Conservation (phyloP, 805 yeast species). For the Pichia manshurica region DNA sequence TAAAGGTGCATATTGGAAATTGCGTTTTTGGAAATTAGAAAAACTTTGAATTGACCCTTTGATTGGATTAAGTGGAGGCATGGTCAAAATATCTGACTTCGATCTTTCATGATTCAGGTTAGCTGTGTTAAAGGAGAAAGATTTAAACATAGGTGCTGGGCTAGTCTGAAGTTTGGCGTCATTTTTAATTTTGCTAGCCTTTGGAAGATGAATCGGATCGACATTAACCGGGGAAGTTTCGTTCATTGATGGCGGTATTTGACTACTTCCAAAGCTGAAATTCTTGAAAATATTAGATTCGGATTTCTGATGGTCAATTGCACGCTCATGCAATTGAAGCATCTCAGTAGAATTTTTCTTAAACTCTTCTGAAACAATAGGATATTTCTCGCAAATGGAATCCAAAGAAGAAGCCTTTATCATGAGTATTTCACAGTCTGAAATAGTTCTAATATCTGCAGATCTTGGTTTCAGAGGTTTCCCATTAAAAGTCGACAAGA, state of each 20-base stretch:
- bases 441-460: conserved; percentile 60
- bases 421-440: conserved; percentile 54
- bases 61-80: conserved; percentile 26
- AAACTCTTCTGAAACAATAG: conserved; percentile 54
- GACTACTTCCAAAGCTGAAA: too few relatives aligned
- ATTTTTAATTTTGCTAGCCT: neutral
- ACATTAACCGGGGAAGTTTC: too few relatives aligned
- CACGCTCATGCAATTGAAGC: too few relatives aligned
- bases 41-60: conserved; percentile 26
- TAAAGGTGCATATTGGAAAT: conserved; percentile 51
- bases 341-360: conserved; percentile 51
- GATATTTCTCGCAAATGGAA: conserved; percentile 51
- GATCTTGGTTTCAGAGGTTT: conserved; percentile 36
- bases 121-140: conserved; percentile 5
- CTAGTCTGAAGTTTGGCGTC: too few relatives aligned
- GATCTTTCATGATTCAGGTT: neutral
- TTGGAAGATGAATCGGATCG: neutral
- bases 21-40: conserved; percentile 16
- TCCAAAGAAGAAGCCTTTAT: conserved; percentile 51
- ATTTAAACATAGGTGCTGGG: conserved; percentile 5
- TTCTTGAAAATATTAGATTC: neutral
- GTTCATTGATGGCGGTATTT: too few relatives aligned
- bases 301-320: too few relatives aligned
- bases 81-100: conserved; percentile 7
- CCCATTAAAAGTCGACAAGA: conserved; percentile 40